Base-by-base conservation (phyloP, 2,329 filamentous ascomycete genomes). In the Penicillium sp. region DNA sequence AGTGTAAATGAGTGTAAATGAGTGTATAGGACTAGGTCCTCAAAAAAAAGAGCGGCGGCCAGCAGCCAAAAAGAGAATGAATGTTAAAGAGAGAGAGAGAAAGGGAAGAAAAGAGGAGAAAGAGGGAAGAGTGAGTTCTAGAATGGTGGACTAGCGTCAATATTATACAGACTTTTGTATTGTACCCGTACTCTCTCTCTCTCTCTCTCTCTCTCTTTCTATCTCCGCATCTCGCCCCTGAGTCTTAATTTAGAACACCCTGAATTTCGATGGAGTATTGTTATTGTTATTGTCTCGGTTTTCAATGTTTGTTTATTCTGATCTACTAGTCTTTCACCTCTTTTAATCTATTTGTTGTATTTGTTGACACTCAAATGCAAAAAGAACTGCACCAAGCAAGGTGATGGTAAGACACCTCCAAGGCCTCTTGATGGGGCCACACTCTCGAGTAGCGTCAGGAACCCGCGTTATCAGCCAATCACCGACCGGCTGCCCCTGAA, bases 21-120 rank as follows among this genome's bases (percentile, higher is more conserved):
- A 56, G 45, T 56, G 47, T 43, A 43, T 50, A 43, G 61, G 64
- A 58, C 54, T 21, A 49, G 37, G 62, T 58, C 62, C 64, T 58
- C 55, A 50, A 65, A 68, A 68, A 31, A 68, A 68, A 55, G 65
- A 72, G 61, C 59, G 69, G 63, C 61, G 63, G 67, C 64, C 62
- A 65, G 57, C 61, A 62, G 63, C 64, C 61, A 66, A 52, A 52
- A 54, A 59, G 57, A 46, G 62, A 59, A 58, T 62, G 66, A 61
- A 60, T 54, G 54, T 49, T 54, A 43, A 37, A 58, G 49, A 60
- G 57, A 58, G 35, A 60, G 56, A 54, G 38, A 58, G 50, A 59
- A 56, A 19, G 10, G 53, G 51, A 61, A 59, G 62, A 60, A 56
- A 60, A 66, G 62, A 63, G 60, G 55, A 65, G 62, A 64, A 58